Base-by-base conservation (phyloP, 73 alveolate species). In the Effrenium voratum region DNA sequence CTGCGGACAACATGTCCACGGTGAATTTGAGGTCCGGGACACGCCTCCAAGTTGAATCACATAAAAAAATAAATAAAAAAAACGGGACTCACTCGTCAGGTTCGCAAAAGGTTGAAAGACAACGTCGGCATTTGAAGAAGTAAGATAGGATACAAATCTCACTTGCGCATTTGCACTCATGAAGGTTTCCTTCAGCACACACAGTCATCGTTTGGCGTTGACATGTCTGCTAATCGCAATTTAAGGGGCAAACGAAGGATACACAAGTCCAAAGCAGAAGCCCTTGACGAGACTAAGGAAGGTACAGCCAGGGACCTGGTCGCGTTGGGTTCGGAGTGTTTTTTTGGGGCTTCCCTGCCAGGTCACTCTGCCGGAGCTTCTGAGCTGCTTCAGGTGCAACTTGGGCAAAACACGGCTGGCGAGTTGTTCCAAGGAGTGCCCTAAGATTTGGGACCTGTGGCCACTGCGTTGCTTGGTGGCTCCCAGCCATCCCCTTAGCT, bases 311-410 rank as follows among this genome's bases (percentile, higher is more conserved):
- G 63, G 8, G 63, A 19, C 63, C 19, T 8, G 26, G 26, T 52
- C 8, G 8, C 8, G 8, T 19, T 12, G 63, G 26, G 26, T 52
- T 52, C 63, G 63, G 19, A 8, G 63, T 19, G 19, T 52, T 52
- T 30, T 57, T 57, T 57, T 30, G n/a, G n/a, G 72, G 16, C 28
- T 57, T 22, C n/a, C 28, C n/a, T 22, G 45, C 60, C 86, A 88
- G 95, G 95, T 88, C 34, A 50, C 55, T 6, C 28, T 88, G 52
- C 55, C 47, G 28, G 97, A 90, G 87, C 75, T 90, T 43, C 80
- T 90, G 59, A 26, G 55, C 15, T 90, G 97, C 68, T 90, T 90
- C 97, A 90, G 97, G 95, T 85, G 32, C 49, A 15, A 15, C 26
- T 63, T 63, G 26, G 63, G 63, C 19, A 8, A 8, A 12, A 52